phyloP scores from a whole-genome alignment of 108 stramenopile species.

The Schizochytrium sp. region DNA sequence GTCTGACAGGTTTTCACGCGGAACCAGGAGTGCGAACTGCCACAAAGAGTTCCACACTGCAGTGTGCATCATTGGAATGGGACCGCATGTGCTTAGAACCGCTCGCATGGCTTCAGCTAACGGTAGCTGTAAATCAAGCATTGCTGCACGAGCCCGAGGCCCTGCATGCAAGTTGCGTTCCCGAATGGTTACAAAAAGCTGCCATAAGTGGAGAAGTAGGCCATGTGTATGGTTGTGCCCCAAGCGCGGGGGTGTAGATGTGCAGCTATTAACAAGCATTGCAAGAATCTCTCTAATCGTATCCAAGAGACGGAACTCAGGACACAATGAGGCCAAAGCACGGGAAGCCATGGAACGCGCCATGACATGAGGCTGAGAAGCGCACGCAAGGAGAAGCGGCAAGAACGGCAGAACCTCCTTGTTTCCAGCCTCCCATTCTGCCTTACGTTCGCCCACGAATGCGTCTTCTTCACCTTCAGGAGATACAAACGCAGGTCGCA shows the following conservation, averaged over 20 bases:
- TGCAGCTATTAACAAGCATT: conserved; percentile 4
- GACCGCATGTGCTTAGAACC: background rate
- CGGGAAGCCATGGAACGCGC: conserved; percentile 44
- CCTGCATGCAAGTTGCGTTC: background rate
- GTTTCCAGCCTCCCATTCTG: conserved; percentile 45
- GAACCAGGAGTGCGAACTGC: background rate
- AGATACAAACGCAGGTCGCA: conserved; percentile 35
- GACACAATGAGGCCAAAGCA: conserved; percentile 11
- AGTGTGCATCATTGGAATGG: conserved; percentile 6
- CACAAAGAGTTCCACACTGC: background rate
- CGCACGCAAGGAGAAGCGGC: conserved; percentile 44
- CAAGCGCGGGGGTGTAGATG: background rate
- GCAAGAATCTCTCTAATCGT: conserved; percentile 23
- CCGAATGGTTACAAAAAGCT: conserved; percentile 1
- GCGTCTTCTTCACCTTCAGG: conserved; percentile 26
- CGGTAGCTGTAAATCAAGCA: background rate
- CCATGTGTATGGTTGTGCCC: conserved; percentile 30
- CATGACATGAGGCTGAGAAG: background rate
- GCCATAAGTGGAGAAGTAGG: background rate
- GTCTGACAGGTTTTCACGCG: background rate
- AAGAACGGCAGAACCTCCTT: conserved; percentile 27
- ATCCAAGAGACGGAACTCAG: conserved; percentile 9
- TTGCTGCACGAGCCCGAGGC: background rate
- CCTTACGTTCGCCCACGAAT: background rate
- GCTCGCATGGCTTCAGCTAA: background rate